Conservation (phyloP, 371 early-diverging fungal species). For the Haplosporangium sp. region DNA sequence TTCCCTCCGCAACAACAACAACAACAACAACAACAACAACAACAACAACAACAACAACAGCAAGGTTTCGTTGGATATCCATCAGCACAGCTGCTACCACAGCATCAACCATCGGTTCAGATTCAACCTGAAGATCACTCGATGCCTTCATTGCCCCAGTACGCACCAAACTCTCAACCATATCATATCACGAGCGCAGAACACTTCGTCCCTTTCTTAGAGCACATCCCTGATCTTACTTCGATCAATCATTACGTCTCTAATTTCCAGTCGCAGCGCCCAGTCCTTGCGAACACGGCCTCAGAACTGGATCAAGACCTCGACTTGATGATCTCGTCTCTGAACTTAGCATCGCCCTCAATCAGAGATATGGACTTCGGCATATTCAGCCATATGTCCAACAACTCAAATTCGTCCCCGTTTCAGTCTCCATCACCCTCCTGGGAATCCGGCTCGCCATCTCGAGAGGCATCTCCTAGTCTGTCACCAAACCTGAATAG, state of each 20-base stretch:
- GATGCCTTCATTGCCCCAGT: constrained; percentile 8
- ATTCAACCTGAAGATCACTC: background rate
- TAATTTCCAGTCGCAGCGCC: constrained; percentile 8
- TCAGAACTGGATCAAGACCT: constrained; percentile 21
- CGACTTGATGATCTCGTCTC: constrained; percentile 32
- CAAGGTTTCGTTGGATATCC: constrained; percentile 1
- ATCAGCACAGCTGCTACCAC: background rate
- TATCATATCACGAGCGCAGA: constrained; percentile 24
- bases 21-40: background rate
- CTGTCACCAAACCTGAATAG: constrained; percentile 3
- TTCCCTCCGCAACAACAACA: background rate
- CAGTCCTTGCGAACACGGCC: constrained; percentile 23
- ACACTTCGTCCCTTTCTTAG: constrained; percentile 20
- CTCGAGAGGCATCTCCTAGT: constrained; percentile 23
- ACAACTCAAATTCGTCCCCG: background rate
- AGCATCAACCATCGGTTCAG: background rate
- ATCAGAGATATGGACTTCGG: background rate
- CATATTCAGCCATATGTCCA: background rate
- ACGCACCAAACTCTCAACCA: constrained; percentile 4
- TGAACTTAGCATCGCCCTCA: constrained; percentile 8
- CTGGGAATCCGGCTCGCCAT: constrained; percentile 16
- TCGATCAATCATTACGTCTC: constrained; percentile 16
- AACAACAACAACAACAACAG: background rate
- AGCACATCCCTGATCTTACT: constrained; percentile 6
- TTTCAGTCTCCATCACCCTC: constrained; percentile 18